A percentile compares a stretch with the other conserved stretches of the same genome.
These are phyloP conservation scores for Circinella minor DNA, from an alignment of 371 early-diverging fungal genomes.

Conservation along the genomic window DNA sequence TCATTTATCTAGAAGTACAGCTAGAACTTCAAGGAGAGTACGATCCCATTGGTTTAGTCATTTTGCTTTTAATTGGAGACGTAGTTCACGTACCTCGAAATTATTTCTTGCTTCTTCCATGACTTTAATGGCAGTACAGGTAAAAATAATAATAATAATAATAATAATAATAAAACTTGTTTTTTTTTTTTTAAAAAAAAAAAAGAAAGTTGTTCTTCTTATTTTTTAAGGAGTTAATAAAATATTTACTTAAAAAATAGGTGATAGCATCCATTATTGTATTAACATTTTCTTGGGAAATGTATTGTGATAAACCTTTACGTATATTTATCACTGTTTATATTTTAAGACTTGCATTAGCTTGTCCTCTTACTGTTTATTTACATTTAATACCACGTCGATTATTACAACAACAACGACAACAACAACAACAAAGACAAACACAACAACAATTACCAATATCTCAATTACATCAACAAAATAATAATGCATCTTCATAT, in stretches of 20 bases:
- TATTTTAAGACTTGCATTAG: conserved; percentile 43
- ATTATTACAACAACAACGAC: conserved; percentile 22
- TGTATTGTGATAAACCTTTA: conserved; percentile 54
- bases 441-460: not conserved
- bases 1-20: conserved; percentile 45
- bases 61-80: conserved; percentile 50
- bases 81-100: conserved; percentile 49
- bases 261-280: conserved; percentile 39
- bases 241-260: conserved; percentile 16
- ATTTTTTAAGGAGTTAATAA: too few species aligned
- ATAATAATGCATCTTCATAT: not conserved
- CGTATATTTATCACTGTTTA: conserved; percentile 50
- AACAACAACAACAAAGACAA: conserved; percentile 9
- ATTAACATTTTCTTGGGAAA: conserved; percentile 46
- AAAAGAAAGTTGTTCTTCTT: too few species aligned
- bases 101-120: conserved; percentile 41
- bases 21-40: conserved; percentile 49
- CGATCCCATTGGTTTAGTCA: conserved; percentile 56
- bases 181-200: conserved; percentile 1
- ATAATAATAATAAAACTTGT: conserved; percentile 3
- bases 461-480: not conserved
- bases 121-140: conserved; percentile 39
- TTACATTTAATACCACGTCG: conserved; percentile 48
- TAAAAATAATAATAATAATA: conserved; percentile 9
- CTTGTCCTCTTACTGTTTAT: conserved; percentile 46